Percentiles rank a stretch among this genome's conserved stretches.
These are phyloP conservation scores for Colletotrichum salicis DNA, from an alignment of 2,329 filamentous ascomycete genomes.

Conservation along the genomic window DNA sequence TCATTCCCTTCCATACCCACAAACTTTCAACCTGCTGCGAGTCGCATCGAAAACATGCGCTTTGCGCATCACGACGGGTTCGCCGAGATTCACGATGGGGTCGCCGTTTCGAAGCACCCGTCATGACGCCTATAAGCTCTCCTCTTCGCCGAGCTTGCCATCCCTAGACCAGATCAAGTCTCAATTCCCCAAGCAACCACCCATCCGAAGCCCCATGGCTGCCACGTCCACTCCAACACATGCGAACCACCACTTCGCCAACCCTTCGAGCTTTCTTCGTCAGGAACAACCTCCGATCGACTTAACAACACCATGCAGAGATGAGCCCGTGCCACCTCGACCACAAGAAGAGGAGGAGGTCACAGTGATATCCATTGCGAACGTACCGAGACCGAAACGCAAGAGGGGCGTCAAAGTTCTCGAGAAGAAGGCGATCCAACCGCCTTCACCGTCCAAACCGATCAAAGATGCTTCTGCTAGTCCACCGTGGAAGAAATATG, in stretches of 20 bases:
- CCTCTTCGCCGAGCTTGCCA: constrained; percentile 67
- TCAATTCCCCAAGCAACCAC: constrained; percentile 39
- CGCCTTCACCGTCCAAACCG: neutral
- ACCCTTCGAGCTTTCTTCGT: constrained; percentile 20
- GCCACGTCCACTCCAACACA: neutral
- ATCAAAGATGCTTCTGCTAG: constrained; percentile 4
- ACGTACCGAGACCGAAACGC: constrained; percentile 28
- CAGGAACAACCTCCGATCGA: constrained; percentile 28
- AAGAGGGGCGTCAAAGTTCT: constrained; percentile 28
- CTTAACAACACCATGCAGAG: constrained; percentile 30
- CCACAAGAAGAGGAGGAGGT: constrained; percentile 24
- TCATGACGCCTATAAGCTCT: constrained; percentile 44
- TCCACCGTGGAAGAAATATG: constrained; percentile 50
- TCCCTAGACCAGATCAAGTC: constrained; percentile 60
- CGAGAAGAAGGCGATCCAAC: constrained; percentile 31
- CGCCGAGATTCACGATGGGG: constrained; percentile 46
- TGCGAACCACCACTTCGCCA: neutral
- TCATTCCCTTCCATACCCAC: neutral
- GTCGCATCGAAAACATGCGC: constrained; percentile 54
- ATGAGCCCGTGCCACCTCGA: constrained; percentile 2
- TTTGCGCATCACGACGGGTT: constrained; percentile 54
- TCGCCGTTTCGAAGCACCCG: constrained; percentile 43
- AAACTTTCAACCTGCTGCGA: constrained; percentile 43
- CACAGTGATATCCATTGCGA: constrained; percentile 20
- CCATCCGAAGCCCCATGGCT: constrained; percentile 5